These are phyloP conservation scores for Apiospora malaysiana DNA, from an alignment of 2,329 filamentous ascomycete genomes.

Conservation along the genomic window DNA sequence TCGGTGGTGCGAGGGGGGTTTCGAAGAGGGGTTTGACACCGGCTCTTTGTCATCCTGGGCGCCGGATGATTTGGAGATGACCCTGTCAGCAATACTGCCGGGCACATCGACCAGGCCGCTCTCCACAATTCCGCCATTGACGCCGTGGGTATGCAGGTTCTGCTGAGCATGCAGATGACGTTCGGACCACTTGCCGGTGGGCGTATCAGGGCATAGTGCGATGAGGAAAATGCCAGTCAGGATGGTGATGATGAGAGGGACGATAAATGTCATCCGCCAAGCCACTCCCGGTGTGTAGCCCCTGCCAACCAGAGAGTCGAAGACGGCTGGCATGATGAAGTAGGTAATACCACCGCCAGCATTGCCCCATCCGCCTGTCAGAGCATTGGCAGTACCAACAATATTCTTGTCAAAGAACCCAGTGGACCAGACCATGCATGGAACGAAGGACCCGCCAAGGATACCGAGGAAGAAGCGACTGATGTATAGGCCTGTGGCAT, in stretches of 20 bases:
- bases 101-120: conserved; percentile 57
- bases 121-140: conserved; percentile 33
- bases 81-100: conserved; percentile 52
- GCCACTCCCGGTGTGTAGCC: conserved; percentile 70
- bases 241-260: conserved; percentile 80
- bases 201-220: conserved; percentile 79
- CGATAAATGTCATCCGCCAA: conserved; percentile 85
- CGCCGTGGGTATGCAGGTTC: conserved; percentile 54
- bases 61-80: conserved; percentile 40
- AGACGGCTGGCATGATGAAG: conserved; percentile 91
- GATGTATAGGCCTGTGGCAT: conserved; percentile 69
- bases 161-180: conserved; percentile 64
- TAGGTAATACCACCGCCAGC: conserved; percentile 90
- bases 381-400: conserved; percentile 84
- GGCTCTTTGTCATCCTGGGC: conserved; percentile 50
- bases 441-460: conserved; percentile 78
- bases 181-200: conserved; percentile 81
- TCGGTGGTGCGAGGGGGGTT: conserved; percentile 36
- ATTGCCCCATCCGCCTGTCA: conserved; percentile 86
- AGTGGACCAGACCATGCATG: conserved; percentile 91
- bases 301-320: conserved; percentile 72
- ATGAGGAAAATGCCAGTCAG: conserved; percentile 71
- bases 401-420: conserved; percentile 94
- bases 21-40: conserved; percentile 47
- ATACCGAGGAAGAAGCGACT: conserved; percentile 83